Evolutionary conservation across 2,329 filamentous ascomycete genomes (phyloP), one percentile per base, ranked within the genome.

Genomic region (Penicillium sp.): DNA sequence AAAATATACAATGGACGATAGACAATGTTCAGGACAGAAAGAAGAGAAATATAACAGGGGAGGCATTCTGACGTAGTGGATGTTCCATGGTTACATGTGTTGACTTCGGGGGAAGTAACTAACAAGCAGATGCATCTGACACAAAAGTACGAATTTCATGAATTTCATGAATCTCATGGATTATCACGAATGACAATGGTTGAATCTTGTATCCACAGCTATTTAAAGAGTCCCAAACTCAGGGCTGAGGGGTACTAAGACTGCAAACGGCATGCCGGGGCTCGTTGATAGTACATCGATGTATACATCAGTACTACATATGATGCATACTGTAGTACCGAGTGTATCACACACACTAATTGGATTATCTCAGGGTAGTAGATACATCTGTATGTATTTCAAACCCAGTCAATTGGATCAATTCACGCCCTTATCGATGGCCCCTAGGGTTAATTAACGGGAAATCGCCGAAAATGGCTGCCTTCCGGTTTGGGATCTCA

Each of bases 21-120:
- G 8, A 25, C 21, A 48, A 25, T 21, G 16, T 39, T 27, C n/a
- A n/a, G n/a, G 13, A 25, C 25, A 23, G 11, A 11, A 29, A 50
- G 5, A 40, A 13, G 29, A 23, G 23, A 23, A 27, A 34, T 25
- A 23, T 43, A 25, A 36, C n/a, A 34, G 21, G 40, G 50, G 13
- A 45, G 38, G 10, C 19, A 43, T 29, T 29, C 50, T 53, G 50
- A 53, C 50, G 50, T 53, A 53, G 50, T 23, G 31, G 4, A 53
- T 40, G 31, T 33, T 49, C 43, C 43, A 40, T 48, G 50, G 50
- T 52, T 52, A 36, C 40, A 36, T 52, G 21, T 50, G 11, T 46
- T 25, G 38, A 39, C 25, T 13, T 31, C 7, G 25, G 29, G 29
- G 11, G 29, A 31, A 31, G 31, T 13, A 33, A 31, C 29, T 31